Base-by-base conservation (phyloP, 352 stramenopile genomes). In the Saprolegnia parasitica region DNA sequence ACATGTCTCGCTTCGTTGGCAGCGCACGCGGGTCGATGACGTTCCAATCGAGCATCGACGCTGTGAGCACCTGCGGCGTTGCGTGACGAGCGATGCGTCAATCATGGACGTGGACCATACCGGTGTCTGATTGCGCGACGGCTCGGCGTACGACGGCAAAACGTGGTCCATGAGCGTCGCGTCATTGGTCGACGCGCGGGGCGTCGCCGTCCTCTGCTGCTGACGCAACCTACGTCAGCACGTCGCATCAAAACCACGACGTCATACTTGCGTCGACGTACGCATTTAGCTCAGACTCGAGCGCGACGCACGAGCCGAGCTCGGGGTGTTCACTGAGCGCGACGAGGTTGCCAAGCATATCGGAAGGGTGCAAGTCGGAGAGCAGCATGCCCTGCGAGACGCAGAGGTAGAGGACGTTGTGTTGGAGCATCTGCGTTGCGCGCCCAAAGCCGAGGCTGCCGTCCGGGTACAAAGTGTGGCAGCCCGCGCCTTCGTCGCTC, bases 401-500 rank as follows among this genome's bases (percentile, higher is more conserved):
- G 37, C 76, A 85, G 39, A 94, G 68, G 63, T 79, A 86, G 8
- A 77, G 74, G 42, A 94, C 75, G 64, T 94, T 94, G 67, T 94
- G 81, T 45, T 87, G 79, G 8, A 94, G 77, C 86, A 94, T 90
- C 13, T 67, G 72, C 10, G 92, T 75, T 45, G 80, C 86, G 45
- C 83, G 83, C 13, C 88, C 78, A 75, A 94, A 94, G 13, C 86
- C 86, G 20, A 87, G 61, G 37, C 80, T 92, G 4, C 86, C 86
- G 46, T 94, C 86, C 0, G 86, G 86, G n/a, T 94, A 94, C 24
- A 94, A 71, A 20, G 84, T 94, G 64, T 94, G 84, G 64, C 86
- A 94, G 4, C 83, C 81, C 40, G 83, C 83, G 32, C 86, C 86
- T 71, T 92, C 84, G 24, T 73, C 88, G 11, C 78, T 90, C 62